Evolutionary conservation across 2,329 filamentous ascomycete genomes (phyloP).

Genomic region (Trichoderma harzianum): DNA sequence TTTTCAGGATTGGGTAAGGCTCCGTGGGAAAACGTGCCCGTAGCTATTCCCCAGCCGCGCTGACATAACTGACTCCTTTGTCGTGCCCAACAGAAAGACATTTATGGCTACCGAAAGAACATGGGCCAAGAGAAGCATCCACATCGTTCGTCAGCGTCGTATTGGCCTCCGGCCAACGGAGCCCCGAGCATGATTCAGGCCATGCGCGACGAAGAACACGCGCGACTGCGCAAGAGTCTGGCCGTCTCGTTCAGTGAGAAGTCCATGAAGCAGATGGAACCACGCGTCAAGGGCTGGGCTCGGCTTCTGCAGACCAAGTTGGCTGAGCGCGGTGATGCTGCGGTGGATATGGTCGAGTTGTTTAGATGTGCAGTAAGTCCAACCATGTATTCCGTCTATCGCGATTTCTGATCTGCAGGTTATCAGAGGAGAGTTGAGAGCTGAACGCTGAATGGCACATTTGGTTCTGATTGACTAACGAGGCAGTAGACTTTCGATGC

Average conservation of each 20-base stretch:
- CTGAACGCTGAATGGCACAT: background rate
- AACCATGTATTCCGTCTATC: background rate
- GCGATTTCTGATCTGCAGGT: background rate
- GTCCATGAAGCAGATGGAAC: background rate
- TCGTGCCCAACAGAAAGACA: background rate
- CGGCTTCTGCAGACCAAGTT: background rate
- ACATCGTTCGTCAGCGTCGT: background rate
- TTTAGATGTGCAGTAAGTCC: background rate
- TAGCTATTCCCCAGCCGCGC: background rate
- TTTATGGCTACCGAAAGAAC: background rate
- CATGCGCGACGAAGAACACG: background rate
- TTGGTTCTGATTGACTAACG: background rate
- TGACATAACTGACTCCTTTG: background rate
- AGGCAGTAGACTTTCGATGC: background rate
- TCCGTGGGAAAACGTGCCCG: background rate
- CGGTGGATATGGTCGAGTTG: background rate
- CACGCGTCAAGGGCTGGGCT: background rate
- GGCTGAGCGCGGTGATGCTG: background rate
- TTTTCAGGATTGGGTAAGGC: background rate
- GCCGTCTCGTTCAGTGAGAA: background rate
- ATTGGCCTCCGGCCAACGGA: background rate
- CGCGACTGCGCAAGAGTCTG: background rate
- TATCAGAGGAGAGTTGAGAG: background rate
- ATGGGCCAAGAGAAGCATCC: background rate
- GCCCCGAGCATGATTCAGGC: background rate